Conservation (phyloP, 2,329 filamentous ascomycete species). For the Paraphoma sp. region DNA sequence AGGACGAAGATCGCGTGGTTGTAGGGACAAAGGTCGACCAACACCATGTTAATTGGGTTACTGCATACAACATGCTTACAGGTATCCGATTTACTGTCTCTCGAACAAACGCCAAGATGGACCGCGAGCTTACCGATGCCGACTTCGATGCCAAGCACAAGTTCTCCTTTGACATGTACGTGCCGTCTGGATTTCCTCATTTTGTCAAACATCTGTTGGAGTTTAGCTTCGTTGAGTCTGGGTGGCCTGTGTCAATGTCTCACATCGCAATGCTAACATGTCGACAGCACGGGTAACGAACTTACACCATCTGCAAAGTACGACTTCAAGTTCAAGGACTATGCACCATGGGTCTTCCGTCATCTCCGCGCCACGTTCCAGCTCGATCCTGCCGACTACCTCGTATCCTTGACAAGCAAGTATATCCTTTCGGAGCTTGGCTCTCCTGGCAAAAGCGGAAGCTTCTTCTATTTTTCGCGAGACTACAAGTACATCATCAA, state of each 20-base stretch:
- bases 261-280: slow-evolving; percentile 36
- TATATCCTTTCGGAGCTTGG: slow-evolving; percentile 98
- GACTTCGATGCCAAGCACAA: slow-evolving; percentile 97
- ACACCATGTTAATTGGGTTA: slow-evolving; percentile 95
- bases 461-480: slow-evolving; percentile 99
- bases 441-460: slow-evolving; percentile 96
- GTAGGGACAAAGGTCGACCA: slow-evolving; percentile 98
- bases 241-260: slow-evolving; percentile 7
- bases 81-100: slow-evolving; percentile 97
- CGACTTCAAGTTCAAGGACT: slow-evolving; percentile 99
- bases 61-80: slow-evolving; percentile 99
- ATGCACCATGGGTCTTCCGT: slow-evolving; percentile 99
- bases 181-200: slow-evolving; percentile 33
- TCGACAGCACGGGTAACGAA: slow-evolving; percentile 84
- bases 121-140: slow-evolving; percentile 84
- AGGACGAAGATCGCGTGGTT: slow-evolving; percentile 87
- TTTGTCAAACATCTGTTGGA: slow-evolving; percentile 18
- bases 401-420: slow-evolving; percentile 97
- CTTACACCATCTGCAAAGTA: slow-evolving; percentile 98
- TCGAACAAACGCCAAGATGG: slow-evolving; percentile 94
- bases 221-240: slow-evolving; percentile 18
- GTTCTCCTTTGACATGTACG: slow-evolving; percentile 97
- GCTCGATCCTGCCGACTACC: slow-evolving; percentile 94
- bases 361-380: slow-evolving; percentile 86
- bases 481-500: slow-evolving; percentile 99